Base-by-base conservation (phyloP, 192 early-diverging fungal genomes). In the Neocallimastix lanati region DNA sequence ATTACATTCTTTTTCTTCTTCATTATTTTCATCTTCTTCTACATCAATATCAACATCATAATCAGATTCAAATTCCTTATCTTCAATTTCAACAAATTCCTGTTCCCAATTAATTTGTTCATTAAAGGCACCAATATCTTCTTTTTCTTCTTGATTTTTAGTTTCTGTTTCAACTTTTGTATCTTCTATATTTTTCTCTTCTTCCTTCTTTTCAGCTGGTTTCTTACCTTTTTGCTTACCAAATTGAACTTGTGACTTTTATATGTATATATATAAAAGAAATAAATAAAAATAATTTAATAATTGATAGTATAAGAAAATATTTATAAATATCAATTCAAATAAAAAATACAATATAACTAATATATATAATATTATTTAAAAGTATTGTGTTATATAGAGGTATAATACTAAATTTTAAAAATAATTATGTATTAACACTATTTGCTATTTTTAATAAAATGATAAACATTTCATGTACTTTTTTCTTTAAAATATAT, bases 131-230 rank as follows among this genome's bases (percentile, higher is more conserved):
- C 40, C 40, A 21, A 80, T 77, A 76, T 21, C 76, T 13, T 77
- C 37, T 77, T n/a, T n/a, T n/a, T 80, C 79, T 25, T 28, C n/a
- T n/a, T n/a, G 27, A 21, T 79, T 78, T 27, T 36, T 50, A 13
- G 38, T 29, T 15, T 18, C 80, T 29, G 78, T 29, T 16, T 78
- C 40, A 76, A 76, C 78, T n/a, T 28, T 28, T 67, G 76, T 29
- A 35, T 30, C 18, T 35, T 82, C 33, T 58, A 76, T 79, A 82
- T 82, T 83, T 78, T n/a, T n/a, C n/a, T n/a, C n/a, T n/a, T 79
- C 79, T 28, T 86, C 84, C 2, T 81, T 35, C 15, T 82, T 76
- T 16, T 81, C 79, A 50, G 78, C 80, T n/a, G 80, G 76, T 7
- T 80, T 78, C 29, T 88, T 77, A 15, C 81, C 83, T 29, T 78